Evolutionary conservation across 2,329 filamentous ascomycete species (phyloP), one percentile per base, ranked within the genome.

Genomic region (Exophiala sideris): DNA sequence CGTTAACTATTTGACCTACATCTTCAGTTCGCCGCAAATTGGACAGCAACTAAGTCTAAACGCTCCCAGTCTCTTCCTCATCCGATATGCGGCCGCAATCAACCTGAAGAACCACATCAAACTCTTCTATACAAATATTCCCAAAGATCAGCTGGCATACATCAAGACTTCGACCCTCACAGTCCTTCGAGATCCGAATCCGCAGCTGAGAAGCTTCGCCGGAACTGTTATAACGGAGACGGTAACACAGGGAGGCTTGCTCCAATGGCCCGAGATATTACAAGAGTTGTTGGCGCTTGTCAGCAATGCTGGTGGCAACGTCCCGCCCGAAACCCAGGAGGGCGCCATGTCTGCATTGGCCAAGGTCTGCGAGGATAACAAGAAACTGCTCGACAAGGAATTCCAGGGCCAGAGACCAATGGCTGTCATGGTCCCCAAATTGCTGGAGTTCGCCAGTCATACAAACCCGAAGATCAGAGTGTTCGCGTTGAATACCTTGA

Each of bases 281-380:
- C 86, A 90, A 45, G 87, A 96, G 64, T 79, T 99, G 16, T 74
- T 97, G 61, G 79, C 83, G 51, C 79, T 95, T 71, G 83, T 95
- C 58, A 81, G 82, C 61, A 95, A 95, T 70, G 74, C 84, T 52
- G 78, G 76, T 42, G 86, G 88, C 38, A 83, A 86, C 59, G 76
- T 85, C 18, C 77, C 89, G 5, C 75, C 80, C 40, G 82, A 89
- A 66, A 85, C 87, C 10, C 91, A 96, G 68, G 92, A 99, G 70
- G 91, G 91, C 57, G 91, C 90, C 63, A 96, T 97, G 88, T 84
- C 88, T 45, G 91, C 94, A 45, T 79, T 99, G 71, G 78, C 87
- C 69, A 97, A 97, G 77, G 91, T 99, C 58, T 99, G 94, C 73
- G 94, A 99, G 73, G 94, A 99, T 73, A 96, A 95, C 74, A 86